These are phyloP conservation scores for Penicillium griseofulvum DNA, from an alignment of 2,329 filamentous ascomycete genomes.

Conservation along the genomic window DNA sequence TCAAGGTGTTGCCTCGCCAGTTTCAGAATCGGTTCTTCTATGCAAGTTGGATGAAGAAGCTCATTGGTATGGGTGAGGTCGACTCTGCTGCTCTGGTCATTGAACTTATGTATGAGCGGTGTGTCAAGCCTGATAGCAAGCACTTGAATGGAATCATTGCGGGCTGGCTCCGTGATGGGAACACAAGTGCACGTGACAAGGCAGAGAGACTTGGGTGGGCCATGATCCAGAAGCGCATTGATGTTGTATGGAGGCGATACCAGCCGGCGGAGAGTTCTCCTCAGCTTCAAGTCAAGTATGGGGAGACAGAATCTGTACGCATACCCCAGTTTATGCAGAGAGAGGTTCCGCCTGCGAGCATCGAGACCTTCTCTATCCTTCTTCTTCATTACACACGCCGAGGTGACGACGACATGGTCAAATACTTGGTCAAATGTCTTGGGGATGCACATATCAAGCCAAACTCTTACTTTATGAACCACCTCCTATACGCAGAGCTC, in stretches of 20 bases:
- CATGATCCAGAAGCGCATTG: conserved; percentile 70
- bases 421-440: conserved; percentile 62
- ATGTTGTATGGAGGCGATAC: conserved; percentile 54
- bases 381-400: conserved; percentile 69
- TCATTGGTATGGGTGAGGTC: conserved; percentile 70
- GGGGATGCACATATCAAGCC: conserved; percentile 62
- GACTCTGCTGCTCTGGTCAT: conserved; percentile 71
- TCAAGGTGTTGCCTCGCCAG: conserved; percentile 52
- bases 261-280: conserved; percentile 23
- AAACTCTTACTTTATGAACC: conserved; percentile 76
- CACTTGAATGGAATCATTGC: conserved; percentile 81
- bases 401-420: conserved; percentile 56
- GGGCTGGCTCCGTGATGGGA: conserved; percentile 68
- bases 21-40: conserved; percentile 76
- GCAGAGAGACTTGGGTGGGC: conserved; percentile 70
- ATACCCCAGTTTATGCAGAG: conserved; percentile 43
- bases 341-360: conserved; percentile 58
- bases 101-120: conserved; percentile 69
- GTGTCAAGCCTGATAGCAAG: conserved; percentile 66
- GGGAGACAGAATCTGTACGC: conserved; percentile 18
- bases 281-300: conserved; percentile 29
- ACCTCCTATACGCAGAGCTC: conserved; percentile 67
- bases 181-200: conserved; percentile 52
- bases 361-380: conserved; percentile 75
- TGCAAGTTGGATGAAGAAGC: conserved; percentile 81